These are phyloP conservation scores for Tilletia walkeri DNA, from an alignment of 1,284 basidiomycete species.

Conservation along the genomic window DNA sequence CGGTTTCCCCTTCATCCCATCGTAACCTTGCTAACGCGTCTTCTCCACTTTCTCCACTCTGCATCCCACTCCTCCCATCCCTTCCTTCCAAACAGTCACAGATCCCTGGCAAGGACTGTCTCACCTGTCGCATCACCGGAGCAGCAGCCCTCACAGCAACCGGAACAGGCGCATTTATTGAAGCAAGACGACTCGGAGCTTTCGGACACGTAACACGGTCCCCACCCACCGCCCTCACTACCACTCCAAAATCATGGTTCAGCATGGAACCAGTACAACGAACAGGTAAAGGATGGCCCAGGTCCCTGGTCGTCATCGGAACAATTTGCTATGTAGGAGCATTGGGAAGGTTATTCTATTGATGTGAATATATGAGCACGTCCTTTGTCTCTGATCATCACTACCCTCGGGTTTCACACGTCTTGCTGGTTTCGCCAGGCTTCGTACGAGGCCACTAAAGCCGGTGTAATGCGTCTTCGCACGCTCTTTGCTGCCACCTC, in stretches of 20 bases:
- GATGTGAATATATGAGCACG: background rate
- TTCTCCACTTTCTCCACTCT: background rate
- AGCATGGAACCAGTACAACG: background rate
- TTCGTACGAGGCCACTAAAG: constrained; percentile 60
- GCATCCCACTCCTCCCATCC: background rate
- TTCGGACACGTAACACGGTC: background rate
- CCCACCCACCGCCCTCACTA: background rate
- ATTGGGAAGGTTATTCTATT: constrained; percentile 4
- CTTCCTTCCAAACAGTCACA: background rate
- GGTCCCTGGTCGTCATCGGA: background rate
- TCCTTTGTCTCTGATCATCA: no score
- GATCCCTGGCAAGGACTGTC: constrained; percentile 31
- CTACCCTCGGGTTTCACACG: constrained; percentile 20
- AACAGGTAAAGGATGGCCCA: background rate
- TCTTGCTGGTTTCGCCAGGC: constrained; percentile 38
- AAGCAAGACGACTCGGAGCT: constrained; percentile 40
- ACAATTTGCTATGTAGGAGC: constrained; percentile 2
- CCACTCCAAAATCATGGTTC: background rate
- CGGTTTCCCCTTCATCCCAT: no score
- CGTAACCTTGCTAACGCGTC: background rate
- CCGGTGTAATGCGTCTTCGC: constrained; percentile 79
- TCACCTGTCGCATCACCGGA: constrained; percentile 48
- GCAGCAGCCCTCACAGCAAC: constrained; percentile 41
- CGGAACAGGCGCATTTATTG: constrained; percentile 41
- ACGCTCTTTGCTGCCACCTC: constrained; percentile 71